phyloP scores from a whole-genome alignment of 805 yeast genomes.

The Schwanniomyces vanrijiae region DNA sequence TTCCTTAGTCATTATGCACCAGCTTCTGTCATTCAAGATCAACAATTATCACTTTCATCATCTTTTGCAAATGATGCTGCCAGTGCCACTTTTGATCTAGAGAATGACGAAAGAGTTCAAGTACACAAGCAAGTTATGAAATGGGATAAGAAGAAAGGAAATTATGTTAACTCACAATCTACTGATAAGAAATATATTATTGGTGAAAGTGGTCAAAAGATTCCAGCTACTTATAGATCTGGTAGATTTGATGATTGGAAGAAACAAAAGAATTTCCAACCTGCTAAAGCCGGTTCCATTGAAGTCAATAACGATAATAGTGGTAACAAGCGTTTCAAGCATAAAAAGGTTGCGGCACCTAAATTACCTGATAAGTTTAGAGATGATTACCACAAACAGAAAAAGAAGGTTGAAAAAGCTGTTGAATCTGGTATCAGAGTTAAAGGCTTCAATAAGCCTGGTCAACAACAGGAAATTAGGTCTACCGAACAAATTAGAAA shows the following conservation, averaged over 20 bases:
- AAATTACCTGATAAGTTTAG: slow-evolving; percentile 86
- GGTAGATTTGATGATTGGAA: slow-evolving; percentile 96
- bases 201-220: slow-evolving; percentile 90
- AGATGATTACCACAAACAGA: slow-evolving; percentile 81
- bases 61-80: slow-evolving; percentile 84
- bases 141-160: slow-evolving; percentile 94
- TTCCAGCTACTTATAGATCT: slow-evolving; percentile 88
- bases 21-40: slow-evolving; percentile 72
- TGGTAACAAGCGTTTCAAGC: slow-evolving; percentile 56
- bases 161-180: slow-evolving; percentile 78
- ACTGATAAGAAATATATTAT: slow-evolving; percentile 83
- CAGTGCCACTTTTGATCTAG: slow-evolving; percentile 83
- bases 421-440: slow-evolving; percentile 69
- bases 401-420: slow-evolving; percentile 80
- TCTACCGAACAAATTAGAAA: slow-evolving; percentile 77
- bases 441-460: slow-evolving; percentile 60
- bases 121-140: slow-evolving; percentile 70
- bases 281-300: slow-evolving; percentile 54
- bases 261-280: slow-evolving; percentile 58
- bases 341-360: slow-evolving; percentile 76
- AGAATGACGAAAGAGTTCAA: slow-evolving; percentile 70
- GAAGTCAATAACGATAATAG: slow-evolving; percentile 36
- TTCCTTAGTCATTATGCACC: slow-evolving; percentile 92
- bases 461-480: slow-evolving; percentile 57
- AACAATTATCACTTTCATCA: slow-evolving; percentile 56